Conservation (phyloP, 495 filamentous ascomycete species). For the Trichoderma asperelloides region DNA sequence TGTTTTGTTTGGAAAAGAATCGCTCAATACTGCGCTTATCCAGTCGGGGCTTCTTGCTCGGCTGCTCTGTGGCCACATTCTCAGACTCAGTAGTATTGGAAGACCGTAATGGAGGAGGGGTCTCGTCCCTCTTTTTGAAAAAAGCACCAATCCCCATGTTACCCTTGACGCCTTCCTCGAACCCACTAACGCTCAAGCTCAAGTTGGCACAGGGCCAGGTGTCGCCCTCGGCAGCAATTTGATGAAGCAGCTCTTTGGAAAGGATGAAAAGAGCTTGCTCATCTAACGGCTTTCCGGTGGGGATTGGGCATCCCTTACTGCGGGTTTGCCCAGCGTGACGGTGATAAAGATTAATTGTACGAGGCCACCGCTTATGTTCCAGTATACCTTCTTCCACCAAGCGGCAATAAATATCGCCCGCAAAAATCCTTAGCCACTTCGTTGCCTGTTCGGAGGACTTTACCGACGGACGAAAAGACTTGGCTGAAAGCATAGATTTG, state of each 20-base stretch:
- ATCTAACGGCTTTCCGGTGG: conserved; percentile 61
- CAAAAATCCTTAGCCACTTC: conserved; percentile 87
- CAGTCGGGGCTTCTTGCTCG: conserved; percentile 45
- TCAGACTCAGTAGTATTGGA: background rate
- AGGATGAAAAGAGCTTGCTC: conserved; percentile 68
- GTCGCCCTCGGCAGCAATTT: conserved; percentile 65
- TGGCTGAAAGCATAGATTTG: conserved; percentile 97
- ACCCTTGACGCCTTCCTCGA: conserved; percentile 75
- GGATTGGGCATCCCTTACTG: conserved; percentile 67
- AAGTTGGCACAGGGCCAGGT: conserved; percentile 85
- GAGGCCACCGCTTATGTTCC: conserved; percentile 80
- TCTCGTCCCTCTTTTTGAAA: conserved; percentile 68
- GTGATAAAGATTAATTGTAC: conserved; percentile 74
- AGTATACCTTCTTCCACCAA: conserved; percentile 87
- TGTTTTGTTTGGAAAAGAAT: conserved; percentile 42
- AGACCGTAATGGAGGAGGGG: conserved; percentile 37
- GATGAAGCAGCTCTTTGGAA: conserved; percentile 63
- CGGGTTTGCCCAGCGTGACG: conserved; percentile 60
- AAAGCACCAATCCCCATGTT: conserved; percentile 84
- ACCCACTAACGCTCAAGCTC: conserved; percentile 75
- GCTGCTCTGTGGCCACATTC: conserved; percentile 14
- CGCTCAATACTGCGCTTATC: conserved; percentile 45
- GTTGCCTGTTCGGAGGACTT: conserved; percentile 69
- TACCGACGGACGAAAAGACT: conserved; percentile 85
- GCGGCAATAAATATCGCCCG: conserved; percentile 82